phyloP scores from a whole-genome alignment of 2,329 filamentous ascomycete species.

The Aspergillus novofumigatus region DNA sequence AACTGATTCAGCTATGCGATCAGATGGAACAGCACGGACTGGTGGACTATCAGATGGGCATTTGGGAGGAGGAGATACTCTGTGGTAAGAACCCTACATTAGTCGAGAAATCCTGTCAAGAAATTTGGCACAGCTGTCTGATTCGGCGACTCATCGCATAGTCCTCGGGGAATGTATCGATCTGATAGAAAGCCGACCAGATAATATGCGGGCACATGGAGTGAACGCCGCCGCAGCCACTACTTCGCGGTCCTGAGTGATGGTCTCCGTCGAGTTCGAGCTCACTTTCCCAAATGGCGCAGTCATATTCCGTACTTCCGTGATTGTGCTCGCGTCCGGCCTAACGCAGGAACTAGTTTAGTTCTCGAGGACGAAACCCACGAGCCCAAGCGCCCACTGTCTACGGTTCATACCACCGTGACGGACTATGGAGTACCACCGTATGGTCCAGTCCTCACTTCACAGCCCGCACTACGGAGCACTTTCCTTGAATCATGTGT shows the following conservation, averaged over 20 bases:
- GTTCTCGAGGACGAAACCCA: background rate
- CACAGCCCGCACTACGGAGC: background rate
- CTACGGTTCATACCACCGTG: background rate
- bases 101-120: background rate
- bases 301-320: conserved; percentile 2
- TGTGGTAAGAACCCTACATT: conserved; percentile 56
- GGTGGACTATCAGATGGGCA: conserved; percentile 94
- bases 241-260: conserved; percentile 22
- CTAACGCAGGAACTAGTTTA: conserved; percentile 8
- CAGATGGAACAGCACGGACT: conserved; percentile 85
- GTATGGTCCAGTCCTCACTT: background rate
- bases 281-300: background rate
- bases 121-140: background rate
- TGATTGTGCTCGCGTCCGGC: background rate
- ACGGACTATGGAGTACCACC: background rate
- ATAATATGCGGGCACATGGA: conserved; percentile 19
- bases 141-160: conserved; percentile 19
- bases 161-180: conserved; percentile 53
- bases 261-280: background rate
- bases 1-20: conserved; percentile 79
- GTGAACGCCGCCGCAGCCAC: conserved; percentile 16
- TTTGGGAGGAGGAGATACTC: conserved; percentile 91
- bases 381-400: background rate
- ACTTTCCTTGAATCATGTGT: background rate
- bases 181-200: conserved; percentile 42